Evolutionary conservation across 139 green algal species (phyloP), one percentile per base, ranked within the genome.

Genomic region (Zygnema circumcarinatum): DNA sequence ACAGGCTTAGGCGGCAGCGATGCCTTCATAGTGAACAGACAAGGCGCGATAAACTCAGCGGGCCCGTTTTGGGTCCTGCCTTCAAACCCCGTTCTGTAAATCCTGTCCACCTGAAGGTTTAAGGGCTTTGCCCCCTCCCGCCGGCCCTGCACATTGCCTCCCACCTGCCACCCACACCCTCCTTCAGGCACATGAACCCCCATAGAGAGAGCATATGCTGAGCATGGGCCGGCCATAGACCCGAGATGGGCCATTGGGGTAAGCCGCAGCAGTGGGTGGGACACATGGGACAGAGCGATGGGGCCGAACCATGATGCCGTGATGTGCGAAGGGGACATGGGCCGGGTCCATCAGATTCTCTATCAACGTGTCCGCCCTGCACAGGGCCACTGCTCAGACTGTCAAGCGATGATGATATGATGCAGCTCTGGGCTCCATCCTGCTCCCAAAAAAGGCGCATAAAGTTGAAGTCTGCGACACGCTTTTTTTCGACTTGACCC

Each of bases 251-350:
- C n/a, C n/a, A n/a, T n/a, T n/a, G n/a, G n/a, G n/a, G n/a, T n/a
- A n/a, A n/a, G n/a, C n/a, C n/a, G n/a, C n/a, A n/a, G n/a, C n/a
- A n/a, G n/a, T n/a, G n/a, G n/a, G n/a, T n/a, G n/a, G n/a, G n/a
- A n/a, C n/a, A n/a, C n/a, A n/a, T n/a, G n/a, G n/a, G n/a, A n/a
- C n/a, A n/a, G 47, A 62, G 47, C 16, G 7, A 16, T 25, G 47
- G 16, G 16, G 47, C 16, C 47, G 47, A 33, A 87, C 81, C 81
- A 87, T 87, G 81, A 87, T 90, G 52, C 86, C 79, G 40, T 94
- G 90, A 69, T 94, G 91, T 0, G 90, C 87, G 74, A 93, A 93
- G 35, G 91, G 91, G 41, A 93, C 89, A 83, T 93, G 91, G 38
- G 76, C 74, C 21, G 91, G 91, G 32, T 93, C 91, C 79, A 93